phyloP scores from a whole-genome alignment of 2,329 filamentous ascomycete genomes.

The Sarocladium oryzae region DNA sequence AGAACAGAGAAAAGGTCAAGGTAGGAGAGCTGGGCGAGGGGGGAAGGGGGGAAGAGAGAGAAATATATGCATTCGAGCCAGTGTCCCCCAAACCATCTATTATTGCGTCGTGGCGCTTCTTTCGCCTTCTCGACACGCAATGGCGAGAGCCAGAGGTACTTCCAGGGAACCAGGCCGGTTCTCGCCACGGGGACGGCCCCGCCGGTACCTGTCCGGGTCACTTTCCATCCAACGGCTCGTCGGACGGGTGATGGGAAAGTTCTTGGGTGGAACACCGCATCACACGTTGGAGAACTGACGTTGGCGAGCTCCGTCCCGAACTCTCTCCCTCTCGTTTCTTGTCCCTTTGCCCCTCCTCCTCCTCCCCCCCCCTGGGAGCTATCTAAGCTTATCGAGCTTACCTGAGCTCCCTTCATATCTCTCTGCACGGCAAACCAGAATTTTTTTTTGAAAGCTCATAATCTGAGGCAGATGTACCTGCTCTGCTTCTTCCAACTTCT shows the following conservation, averaged over 20 bases:
- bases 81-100: neutral
- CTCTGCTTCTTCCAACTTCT: too few species aligned
- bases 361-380: too few species aligned
- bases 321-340: too few species aligned
- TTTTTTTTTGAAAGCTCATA: too few species aligned
- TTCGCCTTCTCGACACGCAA: neutral
- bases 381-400: too few species aligned
- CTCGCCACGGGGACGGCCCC: neutral
- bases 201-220: neutral
- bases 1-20: neutral
- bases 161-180: neutral
- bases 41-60: neutral
- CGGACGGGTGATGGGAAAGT: neutral
- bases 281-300: neutral
- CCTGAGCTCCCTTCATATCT: too few species aligned
- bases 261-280: neutral
- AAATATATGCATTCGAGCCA: slow-evolving; percentile 3
- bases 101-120: slow-evolving; percentile 6
- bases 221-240: neutral
- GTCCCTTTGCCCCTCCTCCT: too few species aligned
- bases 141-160: neutral
- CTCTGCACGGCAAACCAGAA: too few species aligned
- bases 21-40: neutral
- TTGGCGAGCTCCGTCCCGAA: neutral
- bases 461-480: too few species aligned